Base-by-base conservation (phyloP, 306 rosid genomes). In the Prunus davidiana region DNA sequence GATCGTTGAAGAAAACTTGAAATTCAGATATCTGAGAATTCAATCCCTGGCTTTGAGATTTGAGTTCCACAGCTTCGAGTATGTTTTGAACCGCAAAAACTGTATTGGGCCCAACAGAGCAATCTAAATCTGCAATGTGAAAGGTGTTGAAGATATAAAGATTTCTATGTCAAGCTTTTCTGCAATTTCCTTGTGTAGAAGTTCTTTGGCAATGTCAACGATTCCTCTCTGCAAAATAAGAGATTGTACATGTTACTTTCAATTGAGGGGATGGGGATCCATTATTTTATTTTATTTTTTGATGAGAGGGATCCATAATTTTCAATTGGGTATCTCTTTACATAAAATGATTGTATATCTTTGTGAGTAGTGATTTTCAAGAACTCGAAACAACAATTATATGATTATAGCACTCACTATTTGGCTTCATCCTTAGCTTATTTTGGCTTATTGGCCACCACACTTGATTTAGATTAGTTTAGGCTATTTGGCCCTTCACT, bases 31-130 rank as follows among this genome's bases (percentile, higher is more conserved):
- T 47, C 2, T 46, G 16, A 20, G 78, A 63, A 51, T 45, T 9
- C 12, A 73, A 73, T 12, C 60, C 73, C 24, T 75, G 32, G 32
- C 19, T 19, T 49, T 41, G 62, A 13, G 43, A 68, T 63, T 75
- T 83, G 2, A 22, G 19, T 49, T 71, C 70, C 13, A 83, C 72
- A 11, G 79, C 79, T 30, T 77, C 76, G 9, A 84, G 34, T 46
- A 84, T 61, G 77, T 64, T 76, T 57, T 84, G 66, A 61, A 81
- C 72, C 13, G 82, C 75, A 1, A 16, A 6, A 71, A 80, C 77
- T 7, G 87, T 81, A 50, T 81, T 84, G 6, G 87, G 85, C 32
- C 85, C 84, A 0, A 52, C 22, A 15, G 89, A 78, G 66, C 84
- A 85, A 28, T 86, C 89, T 46, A 82, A 73, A 65, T 84, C 87